Percentiles rank a stretch among this genome's conserved stretches.
Evolutionary conservation across 139 green algal species (phyloP).

Genomic region (Zygnema cylindricum): DNA sequence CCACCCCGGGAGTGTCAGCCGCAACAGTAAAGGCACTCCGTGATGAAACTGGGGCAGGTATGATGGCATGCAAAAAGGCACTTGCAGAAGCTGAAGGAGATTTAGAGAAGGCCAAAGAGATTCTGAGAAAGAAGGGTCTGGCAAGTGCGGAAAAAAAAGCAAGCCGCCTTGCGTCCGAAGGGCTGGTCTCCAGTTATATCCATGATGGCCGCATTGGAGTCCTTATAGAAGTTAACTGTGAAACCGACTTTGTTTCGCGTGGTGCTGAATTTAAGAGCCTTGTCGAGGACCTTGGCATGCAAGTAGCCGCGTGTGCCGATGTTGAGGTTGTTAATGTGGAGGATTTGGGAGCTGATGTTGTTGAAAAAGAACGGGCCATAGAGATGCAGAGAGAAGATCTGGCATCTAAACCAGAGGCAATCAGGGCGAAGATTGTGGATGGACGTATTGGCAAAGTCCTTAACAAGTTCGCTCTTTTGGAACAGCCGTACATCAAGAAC

Average conservation of each 20-base stretch:
- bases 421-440: slow-evolving; percentile 95
- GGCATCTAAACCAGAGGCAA: slow-evolving; percentile 90
- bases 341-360: slow-evolving; percentile 81
- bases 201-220: slow-evolving; percentile 81
- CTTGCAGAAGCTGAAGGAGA: slow-evolving; percentile 81
- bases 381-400: slow-evolving; percentile 98
- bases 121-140: slow-evolving; percentile 93
- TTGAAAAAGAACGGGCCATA: slow-evolving; percentile 85
- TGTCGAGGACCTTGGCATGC: slow-evolving; percentile 78
- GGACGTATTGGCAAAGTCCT: slow-evolving; percentile 90
- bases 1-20: slow-evolving; percentile 75
- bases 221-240: slow-evolving; percentile 86
- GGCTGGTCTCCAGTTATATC: slow-evolving; percentile 88
- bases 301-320: slow-evolving; percentile 62
- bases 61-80: slow-evolving; percentile 99
- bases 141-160: slow-evolving; percentile 96
- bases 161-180: slow-evolving; percentile 86
- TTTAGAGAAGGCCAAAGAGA: slow-evolving; percentile 82
- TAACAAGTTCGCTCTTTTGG: slow-evolving; percentile 82
- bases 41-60: slow-evolving; percentile 87
- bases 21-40: slow-evolving; percentile 86
- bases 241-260: slow-evolving; percentile 97
- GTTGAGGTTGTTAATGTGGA: slow-evolving; percentile 72
- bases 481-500: slow-evolving; percentile 95
- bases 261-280: slow-evolving; percentile 90